Percentiles rank a stretch among this genome's conserved stretches.
Evolutionary conservation across 176 grass and related monocot species (phyloP).

Genomic region (Otatea glauca): DNA sequence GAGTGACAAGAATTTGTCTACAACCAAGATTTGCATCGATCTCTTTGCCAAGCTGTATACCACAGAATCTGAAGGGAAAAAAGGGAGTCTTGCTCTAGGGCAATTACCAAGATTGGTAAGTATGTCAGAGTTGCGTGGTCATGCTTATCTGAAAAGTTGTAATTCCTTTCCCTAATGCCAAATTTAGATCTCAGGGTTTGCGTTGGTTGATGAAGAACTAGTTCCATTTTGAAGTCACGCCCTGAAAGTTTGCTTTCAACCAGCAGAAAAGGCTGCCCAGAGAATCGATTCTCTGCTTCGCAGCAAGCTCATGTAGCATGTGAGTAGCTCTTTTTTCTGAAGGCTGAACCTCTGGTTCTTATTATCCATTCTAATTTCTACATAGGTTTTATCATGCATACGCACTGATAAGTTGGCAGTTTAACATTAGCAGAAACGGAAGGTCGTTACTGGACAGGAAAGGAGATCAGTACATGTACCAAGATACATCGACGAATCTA

Average conservation of each 20-base stretch:
- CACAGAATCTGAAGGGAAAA: not conserved
- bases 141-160: not conserved
- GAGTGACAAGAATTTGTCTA: conserved; percentile 23
- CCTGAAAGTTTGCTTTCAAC: conserved; percentile 22
- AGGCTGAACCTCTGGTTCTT: not conserved
- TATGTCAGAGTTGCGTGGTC: not conserved
- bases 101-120: conserved; percentile 1
- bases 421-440: not conserved
- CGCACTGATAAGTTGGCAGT: not conserved
- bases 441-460: not conserved
- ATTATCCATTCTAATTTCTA: not conserved
- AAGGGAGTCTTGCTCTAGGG: not conserved
- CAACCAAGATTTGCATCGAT: conserved; percentile 32
- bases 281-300: conserved; percentile 32
- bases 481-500: not conserved
- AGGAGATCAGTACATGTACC: not conserved
- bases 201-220: not conserved
- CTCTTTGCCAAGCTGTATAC: conserved; percentile 38
- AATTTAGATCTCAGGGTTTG: not conserved
- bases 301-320: conserved; percentile 41
- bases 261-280: conserved; percentile 10
- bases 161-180: conserved; percentile 13
- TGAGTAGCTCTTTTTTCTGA: conserved; percentile 30
- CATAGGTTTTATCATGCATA: not conserved
- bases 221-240: conserved; percentile 30